phyloP scores from a whole-genome alignment of 208 protist species.

The Leishmania guyanensis region DNA sequence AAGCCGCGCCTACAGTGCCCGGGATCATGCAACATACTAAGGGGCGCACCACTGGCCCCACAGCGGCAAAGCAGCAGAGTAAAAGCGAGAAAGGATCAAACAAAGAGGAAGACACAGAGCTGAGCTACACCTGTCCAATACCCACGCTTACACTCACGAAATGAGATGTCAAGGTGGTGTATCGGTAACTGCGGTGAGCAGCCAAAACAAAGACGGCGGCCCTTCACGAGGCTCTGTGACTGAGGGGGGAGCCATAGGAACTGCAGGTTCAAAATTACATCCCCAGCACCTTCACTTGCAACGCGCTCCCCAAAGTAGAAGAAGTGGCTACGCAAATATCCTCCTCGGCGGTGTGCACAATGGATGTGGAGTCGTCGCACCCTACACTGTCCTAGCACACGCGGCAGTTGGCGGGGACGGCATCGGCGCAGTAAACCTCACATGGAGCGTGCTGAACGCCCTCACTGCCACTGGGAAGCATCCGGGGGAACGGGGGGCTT shows the following conservation, averaged over 20 bases:
- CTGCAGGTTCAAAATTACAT: slow-evolving; percentile 7
- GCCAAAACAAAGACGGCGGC: neutral
- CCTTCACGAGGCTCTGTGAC: neutral
- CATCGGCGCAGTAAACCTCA: slow-evolving; percentile 45
- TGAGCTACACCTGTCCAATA: neutral
- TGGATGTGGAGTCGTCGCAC: slow-evolving; percentile 31
- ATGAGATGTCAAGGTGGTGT: neutral
- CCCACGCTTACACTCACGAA: neutral
- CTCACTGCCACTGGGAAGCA: slow-evolving; percentile 18
- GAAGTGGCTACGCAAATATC: slow-evolving; percentile 35
- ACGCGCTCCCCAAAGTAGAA: slow-evolving; percentile 41
- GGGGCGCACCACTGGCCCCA: neutral
- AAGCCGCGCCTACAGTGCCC: neutral
- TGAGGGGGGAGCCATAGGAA: neutral
- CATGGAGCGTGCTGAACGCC: slow-evolving; percentile 35
- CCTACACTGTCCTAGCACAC: slow-evolving; percentile 37
- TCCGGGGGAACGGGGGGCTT: slow-evolving; percentile 39
- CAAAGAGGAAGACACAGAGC: neutral
- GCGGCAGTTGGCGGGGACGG: slow-evolving; percentile 9
- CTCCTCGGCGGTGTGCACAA: slow-evolving; percentile 13
- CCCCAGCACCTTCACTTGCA: neutral
- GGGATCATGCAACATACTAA: neutral
- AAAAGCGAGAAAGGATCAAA: neutral
- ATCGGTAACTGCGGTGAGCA: neutral
- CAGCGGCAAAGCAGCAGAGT: neutral